Evolutionary conservation across 768 basidiomycete genomes (phyloP).

Genomic region (Exsudoporus frostii): DNA sequence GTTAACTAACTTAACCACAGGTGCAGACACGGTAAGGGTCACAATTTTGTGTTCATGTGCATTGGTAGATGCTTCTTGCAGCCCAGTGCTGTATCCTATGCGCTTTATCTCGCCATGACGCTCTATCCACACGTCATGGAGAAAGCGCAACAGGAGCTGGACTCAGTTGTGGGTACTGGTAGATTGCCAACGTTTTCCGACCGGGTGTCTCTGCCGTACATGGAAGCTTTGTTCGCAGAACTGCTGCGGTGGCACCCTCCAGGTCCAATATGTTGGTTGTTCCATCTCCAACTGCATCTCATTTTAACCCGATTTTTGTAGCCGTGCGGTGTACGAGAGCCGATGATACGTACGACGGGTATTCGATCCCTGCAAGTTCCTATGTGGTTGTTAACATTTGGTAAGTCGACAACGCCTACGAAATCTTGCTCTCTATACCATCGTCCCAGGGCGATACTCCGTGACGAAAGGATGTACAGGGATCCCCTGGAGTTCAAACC

Average conservation of each 20-base stretch:
- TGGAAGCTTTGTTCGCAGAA: conserved; percentile 26
- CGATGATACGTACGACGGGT: conserved; percentile 21
- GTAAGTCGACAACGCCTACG: too few species aligned
- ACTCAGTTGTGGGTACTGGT: conserved; percentile 21
- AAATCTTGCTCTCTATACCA: too few species aligned
- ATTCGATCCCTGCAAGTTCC: conserved; percentile 18
- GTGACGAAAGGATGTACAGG: conserved; percentile 15
- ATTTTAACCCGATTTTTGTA: too few species aligned
- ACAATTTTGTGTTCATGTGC: too few species aligned
- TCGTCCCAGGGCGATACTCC: conserved; percentile 22
- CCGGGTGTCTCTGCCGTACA: conserved; percentile 24
- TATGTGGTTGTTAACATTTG: conserved; percentile 21
- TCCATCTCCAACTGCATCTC: too few species aligned
- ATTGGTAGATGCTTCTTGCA: too few species aligned
- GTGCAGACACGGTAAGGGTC: conserved; percentile 24
- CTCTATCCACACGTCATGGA: conserved; percentile 26
- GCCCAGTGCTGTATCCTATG: conserved; percentile 9
- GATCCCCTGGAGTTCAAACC: conserved; percentile 21
- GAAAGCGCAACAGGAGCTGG: conserved; percentile 28
- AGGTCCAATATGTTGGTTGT: too few species aligned
- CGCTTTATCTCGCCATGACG: conserved; percentile 28
- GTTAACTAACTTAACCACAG: too few species aligned
- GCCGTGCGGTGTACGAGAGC: background rate
- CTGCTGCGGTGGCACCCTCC: conserved; percentile 20
- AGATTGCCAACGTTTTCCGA: conserved; percentile 25